These are phyloP conservation scores for Russula brevipes DNA, from an alignment of 768 basidiomycete species.

Conservation along the genomic window DNA sequence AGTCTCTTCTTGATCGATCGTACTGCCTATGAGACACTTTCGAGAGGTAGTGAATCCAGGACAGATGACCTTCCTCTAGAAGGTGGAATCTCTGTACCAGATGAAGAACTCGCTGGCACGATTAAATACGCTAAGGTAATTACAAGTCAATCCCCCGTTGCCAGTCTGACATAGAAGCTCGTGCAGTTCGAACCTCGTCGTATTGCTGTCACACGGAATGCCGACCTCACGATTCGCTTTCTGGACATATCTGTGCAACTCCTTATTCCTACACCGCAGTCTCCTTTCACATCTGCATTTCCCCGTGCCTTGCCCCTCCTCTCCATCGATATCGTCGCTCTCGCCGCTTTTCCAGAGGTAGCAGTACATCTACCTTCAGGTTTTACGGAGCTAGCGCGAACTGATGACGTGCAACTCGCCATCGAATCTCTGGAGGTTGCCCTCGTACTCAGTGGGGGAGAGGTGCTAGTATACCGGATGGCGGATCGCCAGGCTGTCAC, in stretches of 20 bases:
- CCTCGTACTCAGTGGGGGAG: slow-evolving; percentile 50
- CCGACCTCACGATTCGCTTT: slow-evolving; percentile 62
- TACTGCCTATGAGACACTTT: slow-evolving; percentile 44
- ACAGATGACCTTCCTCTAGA: slow-evolving; percentile 32
- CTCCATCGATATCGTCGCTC: slow-evolving; percentile 43
- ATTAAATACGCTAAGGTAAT: slow-evolving; percentile 53
- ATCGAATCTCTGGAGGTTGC: slow-evolving; percentile 54
- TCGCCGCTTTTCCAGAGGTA: slow-evolving; percentile 27
- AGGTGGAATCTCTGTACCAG: slow-evolving; percentile 52
- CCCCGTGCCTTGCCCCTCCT: slow-evolving; percentile 60
- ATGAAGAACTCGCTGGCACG: slow-evolving; percentile 46
- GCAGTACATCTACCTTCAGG: slow-evolving; percentile 27
- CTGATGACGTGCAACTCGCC: slow-evolving; percentile 47
- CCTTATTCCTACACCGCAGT: slow-evolving; percentile 42
- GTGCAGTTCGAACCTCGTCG: slow-evolving; percentile 56
- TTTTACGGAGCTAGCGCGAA: slow-evolving; percentile 31
- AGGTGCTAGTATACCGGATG: slow-evolving; percentile 49
- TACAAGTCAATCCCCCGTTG: slow-evolving; percentile 4
- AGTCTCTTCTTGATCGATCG: slow-evolving; percentile 45
- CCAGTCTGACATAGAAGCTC: neutral
- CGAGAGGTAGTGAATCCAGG: slow-evolving; percentile 19
- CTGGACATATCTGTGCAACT: slow-evolving; percentile 71
- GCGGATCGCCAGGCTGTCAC: slow-evolving; percentile 24
- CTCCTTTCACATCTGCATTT: slow-evolving; percentile 55
- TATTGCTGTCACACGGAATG: slow-evolving; percentile 57